These are phyloP conservation scores for Pecoramyces ruminantium DNA, from an alignment of 192 early-diverging fungal genomes.

Conservation along the genomic window DNA sequence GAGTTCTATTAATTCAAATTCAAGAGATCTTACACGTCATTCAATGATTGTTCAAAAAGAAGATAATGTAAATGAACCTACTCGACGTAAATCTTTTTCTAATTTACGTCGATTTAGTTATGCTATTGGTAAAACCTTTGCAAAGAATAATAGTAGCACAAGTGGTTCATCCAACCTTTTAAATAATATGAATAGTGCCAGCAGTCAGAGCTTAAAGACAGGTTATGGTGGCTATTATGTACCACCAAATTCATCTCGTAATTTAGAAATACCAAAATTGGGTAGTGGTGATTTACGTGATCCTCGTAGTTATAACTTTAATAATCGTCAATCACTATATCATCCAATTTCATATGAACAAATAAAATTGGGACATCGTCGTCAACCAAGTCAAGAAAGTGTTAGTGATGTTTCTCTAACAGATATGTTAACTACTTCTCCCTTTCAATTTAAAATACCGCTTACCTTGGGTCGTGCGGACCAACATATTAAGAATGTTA, in stretches of 20 bases:
- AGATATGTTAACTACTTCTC: slow-evolving; percentile 2
- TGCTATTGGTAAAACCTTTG: background rate
- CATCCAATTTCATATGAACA: background rate
- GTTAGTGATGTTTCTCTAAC: background rate
- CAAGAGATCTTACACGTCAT: background rate
- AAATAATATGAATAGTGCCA: background rate
- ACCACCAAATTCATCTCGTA: background rate
- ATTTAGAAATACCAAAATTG: background rate
- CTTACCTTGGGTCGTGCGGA: slow-evolving; percentile 10
- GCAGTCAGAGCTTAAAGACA: background rate
- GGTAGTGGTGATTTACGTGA: background rate
- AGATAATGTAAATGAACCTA: background rate
- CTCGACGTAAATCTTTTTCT: background rate
- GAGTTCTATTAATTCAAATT: background rate
- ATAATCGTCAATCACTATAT: background rate
- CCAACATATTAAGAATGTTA: slow-evolving; percentile 15
- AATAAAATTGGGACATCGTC: background rate
- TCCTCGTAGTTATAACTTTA: background rate
- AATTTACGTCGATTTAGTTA: background rate
- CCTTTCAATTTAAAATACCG: background rate
- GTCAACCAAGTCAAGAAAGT: background rate
- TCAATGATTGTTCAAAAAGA: background rate
- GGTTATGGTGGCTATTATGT: background rate
- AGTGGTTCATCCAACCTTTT: background rate
- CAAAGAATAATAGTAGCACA: background rate